Evolutionary conservation across 352 stramenopile genomes (phyloP).

Genomic region (Globisporangium parvum): DNA sequence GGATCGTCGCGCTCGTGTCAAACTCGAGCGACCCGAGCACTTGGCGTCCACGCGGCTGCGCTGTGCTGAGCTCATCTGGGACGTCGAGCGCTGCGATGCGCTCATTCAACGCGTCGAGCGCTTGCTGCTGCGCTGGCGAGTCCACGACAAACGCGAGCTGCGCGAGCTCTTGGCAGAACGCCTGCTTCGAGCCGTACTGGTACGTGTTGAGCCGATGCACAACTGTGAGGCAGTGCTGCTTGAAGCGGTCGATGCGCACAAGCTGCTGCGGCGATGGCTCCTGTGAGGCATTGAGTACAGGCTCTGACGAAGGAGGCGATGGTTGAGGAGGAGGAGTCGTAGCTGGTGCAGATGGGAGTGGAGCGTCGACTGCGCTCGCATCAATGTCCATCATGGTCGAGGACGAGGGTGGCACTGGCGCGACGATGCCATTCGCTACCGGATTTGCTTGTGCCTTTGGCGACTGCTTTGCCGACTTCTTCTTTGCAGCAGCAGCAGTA

Average conservation of each 20-base stretch:
- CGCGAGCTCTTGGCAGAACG: constrained; percentile 48
- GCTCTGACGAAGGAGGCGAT: neutral
- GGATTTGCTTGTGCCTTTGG: neutral
- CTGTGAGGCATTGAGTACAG: neutral
- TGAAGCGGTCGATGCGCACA: constrained; percentile 14
- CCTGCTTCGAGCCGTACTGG: constrained; percentile 45
- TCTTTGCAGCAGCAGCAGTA: neutral
- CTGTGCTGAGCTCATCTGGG: neutral
- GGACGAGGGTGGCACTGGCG: neutral
- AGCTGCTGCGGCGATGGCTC: neutral
- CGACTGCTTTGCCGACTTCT: too few relatives aligned
- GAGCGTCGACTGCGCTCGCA: neutral
- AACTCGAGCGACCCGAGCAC: constrained; percentile 21
- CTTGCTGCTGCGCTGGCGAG: constrained; percentile 18
- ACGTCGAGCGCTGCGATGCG: constrained; percentile 1
- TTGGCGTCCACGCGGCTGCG: constrained; percentile 5
- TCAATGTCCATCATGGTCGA: neutral
- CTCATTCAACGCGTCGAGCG: constrained; percentile 14
- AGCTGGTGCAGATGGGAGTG: neutral
- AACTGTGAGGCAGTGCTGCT: constrained; percentile 31
- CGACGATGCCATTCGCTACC: too few relatives aligned
- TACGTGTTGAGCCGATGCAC: constrained; percentile 52
- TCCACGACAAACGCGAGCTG: constrained; percentile 28
- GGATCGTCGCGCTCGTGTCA: constrained; percentile 20
- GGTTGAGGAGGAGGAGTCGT: too few relatives aligned